A percentile compares a stretch with the other conserved stretches of the same genome.
Conservation (phyloP, 805 yeast genomes). For the Ogataea pini region DNA sequence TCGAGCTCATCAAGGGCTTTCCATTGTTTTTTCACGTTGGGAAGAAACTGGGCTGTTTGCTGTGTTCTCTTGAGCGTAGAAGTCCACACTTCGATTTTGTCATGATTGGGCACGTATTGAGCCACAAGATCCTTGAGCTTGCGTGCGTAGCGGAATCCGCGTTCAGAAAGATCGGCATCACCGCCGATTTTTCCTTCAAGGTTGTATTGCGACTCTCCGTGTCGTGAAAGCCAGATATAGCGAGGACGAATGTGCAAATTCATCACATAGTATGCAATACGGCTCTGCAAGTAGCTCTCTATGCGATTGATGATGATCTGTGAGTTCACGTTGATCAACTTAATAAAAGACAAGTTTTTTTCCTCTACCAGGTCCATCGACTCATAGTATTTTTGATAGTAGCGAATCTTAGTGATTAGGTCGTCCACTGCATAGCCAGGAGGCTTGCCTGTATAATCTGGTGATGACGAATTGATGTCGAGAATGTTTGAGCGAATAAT, state of each 20-base stretch:
- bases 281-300: slow-evolving; percentile 83
- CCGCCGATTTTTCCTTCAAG: slow-evolving; percentile 96
- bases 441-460: slow-evolving; percentile 71
- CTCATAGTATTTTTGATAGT: slow-evolving; percentile 75
- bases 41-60: slow-evolving; percentile 83
- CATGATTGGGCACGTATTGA: slow-evolving; percentile 60
- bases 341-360: slow-evolving; percentile 75
- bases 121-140: slow-evolving; percentile 77
- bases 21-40: slow-evolving; percentile 86
- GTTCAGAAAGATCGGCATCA: slow-evolving; percentile 78
- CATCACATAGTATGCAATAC: slow-evolving; percentile 95
- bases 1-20: slow-evolving; percentile 96
- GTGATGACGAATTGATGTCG: slow-evolving; percentile 85
- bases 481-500: slow-evolving; percentile 75
- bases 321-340: slow-evolving; percentile 81
- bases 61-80: slow-evolving; percentile 89
- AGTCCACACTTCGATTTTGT: slow-evolving; percentile 89
- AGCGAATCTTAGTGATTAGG: slow-evolving; percentile 68
- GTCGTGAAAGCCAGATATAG: slow-evolving; percentile 90
- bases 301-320: slow-evolving; percentile 87
- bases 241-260: slow-evolving; percentile 92
- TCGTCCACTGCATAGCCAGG: slow-evolving; percentile 73
- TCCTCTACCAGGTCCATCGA: slow-evolving; percentile 64
- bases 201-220: slow-evolving; percentile 92
- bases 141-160: slow-evolving; percentile 82